Base-by-base conservation (phyloP, 768 basidiomycete genomes). In the Strobilomyces confusus region DNA sequence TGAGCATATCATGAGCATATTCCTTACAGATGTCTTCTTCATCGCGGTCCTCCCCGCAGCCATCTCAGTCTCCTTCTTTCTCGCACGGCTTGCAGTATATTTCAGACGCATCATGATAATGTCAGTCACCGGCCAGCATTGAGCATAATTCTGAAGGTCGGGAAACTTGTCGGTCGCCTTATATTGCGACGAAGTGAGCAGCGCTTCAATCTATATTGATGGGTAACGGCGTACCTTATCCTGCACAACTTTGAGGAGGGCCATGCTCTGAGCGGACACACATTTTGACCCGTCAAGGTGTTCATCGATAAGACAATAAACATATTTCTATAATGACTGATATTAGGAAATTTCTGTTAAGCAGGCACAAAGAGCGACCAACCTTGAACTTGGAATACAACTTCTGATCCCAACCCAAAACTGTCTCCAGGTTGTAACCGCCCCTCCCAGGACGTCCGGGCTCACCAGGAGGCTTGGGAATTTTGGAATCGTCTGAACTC, bases 21-120 rank as follows among this genome's bases (percentile, higher is more conserved):
- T n/a, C n/a, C n/a, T n/a, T n/a, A n/a, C n/a, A n/a, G n/a, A n/a
- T n/a, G n/a, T n/a, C n/a, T n/a, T n/a, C n/a, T n/a, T n/a, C n/a
- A n/a, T n/a, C n/a, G n/a, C n/a, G n/a, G n/a, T n/a, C n/a, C 14
- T 41, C 12, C n/a, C 30, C 13, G 44, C 44, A 44, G 44, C 29
- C 19, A 36, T 47, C 2, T n/a, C n/a, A n/a, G n/a, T n/a, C n/a
- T n/a, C n/a, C n/a, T n/a, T n/a, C n/a, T n/a, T n/a, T n/a, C n/a
- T 42, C 4, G 51, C 48, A 1, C 20, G 30, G 5, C 57, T 38
- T 0, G 47, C 58, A 0, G 34, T 61, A 2, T 61, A 59, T 9
- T 61, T 61, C 3, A 61, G 46, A 2, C 13, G 30, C 48, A 54
- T 56, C 57, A 61, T 61, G 1, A 61, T 23, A 9, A 58, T 4